Conservation (phyloP, 108 stramenopile genomes). For the Skeletonema marinoi region DNA sequence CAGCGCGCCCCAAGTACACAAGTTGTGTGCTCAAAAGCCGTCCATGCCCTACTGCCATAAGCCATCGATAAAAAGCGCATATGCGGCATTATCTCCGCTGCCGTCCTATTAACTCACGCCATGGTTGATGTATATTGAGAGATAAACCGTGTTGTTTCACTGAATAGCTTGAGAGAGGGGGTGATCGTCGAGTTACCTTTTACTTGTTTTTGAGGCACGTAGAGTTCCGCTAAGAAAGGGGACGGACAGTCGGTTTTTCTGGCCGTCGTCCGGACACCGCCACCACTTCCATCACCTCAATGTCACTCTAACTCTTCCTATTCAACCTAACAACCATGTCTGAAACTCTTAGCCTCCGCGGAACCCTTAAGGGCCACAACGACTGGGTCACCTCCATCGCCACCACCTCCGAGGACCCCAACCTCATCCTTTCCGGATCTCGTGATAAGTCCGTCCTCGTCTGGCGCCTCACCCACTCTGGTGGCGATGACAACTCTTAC, state of each 20-base stretch:
- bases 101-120: conserved; percentile 37
- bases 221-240: not conserved
- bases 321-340: conserved; percentile 65
- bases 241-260: conserved; percentile 1
- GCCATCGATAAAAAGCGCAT: too few relatives aligned
- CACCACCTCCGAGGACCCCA: conserved; percentile 97
- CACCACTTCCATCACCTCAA: not conserved
- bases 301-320: not conserved
- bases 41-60: not conserved
- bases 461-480: conserved; percentile 90
- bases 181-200: not conserved
- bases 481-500: conserved; percentile 78
- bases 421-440: conserved; percentile 95
- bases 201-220: not conserved
- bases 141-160: not conserved
- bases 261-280: not conserved
- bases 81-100: not conserved
- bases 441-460: conserved; percentile 98
- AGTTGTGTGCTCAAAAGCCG: not conserved
- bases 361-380: conserved; percentile 91
- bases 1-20: not conserved
- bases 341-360: conserved; percentile 93
- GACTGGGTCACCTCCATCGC: conserved; percentile 99
- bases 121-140: conserved; percentile 27
- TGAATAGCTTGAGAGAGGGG: not conserved